A percentile compares a stretch with the other conserved stretches of the same genome.
Conservation (phyloP, 2,329 filamentous ascomycete species). For the Neurospora sp. region DNA sequence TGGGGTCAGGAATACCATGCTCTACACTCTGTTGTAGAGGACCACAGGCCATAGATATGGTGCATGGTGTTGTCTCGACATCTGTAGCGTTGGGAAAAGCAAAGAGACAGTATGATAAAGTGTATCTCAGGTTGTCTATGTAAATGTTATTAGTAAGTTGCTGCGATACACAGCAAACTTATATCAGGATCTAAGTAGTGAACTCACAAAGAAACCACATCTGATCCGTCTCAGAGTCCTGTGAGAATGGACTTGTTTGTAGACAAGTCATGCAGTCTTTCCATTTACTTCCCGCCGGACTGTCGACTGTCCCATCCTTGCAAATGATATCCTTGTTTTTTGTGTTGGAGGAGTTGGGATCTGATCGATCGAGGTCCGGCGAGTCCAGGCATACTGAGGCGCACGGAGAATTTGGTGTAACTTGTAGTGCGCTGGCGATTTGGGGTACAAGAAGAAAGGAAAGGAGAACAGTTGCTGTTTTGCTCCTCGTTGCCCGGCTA, state of each 20-base stretch:
- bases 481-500: not conserved
- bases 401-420: slow-evolving; percentile 45
- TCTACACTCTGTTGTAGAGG: slow-evolving; percentile 31
- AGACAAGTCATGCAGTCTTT: slow-evolving; percentile 41
- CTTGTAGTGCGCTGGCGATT: slow-evolving; percentile 33
- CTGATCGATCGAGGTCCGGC: slow-evolving; percentile 29
- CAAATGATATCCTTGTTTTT: slow-evolving; percentile 37
- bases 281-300: slow-evolving; percentile 33
- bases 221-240: slow-evolving; percentile 40
- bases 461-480: slow-evolving; percentile 3
- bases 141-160: slow-evolving; percentile 9
- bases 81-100: slow-evolving; percentile 38
- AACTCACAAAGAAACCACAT: slow-evolving; percentile 46
- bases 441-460: slow-evolving; percentile 17
- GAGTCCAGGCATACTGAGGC: slow-evolving; percentile 38
- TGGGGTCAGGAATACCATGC: slow-evolving; percentile 27
- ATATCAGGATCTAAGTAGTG: not conserved
- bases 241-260: slow-evolving; percentile 37
- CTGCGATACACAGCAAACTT: not conserved
- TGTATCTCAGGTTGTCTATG: slow-evolving; percentile 43
- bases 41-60: slow-evolving; percentile 41
- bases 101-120: slow-evolving; percentile 42
- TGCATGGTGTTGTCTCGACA: slow-evolving; percentile 37
- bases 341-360: slow-evolving; percentile 37
- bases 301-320: slow-evolving; percentile 27